Conservation (phyloP, 202 grass and related monocot species). For the Digitaria exilis region DNA sequence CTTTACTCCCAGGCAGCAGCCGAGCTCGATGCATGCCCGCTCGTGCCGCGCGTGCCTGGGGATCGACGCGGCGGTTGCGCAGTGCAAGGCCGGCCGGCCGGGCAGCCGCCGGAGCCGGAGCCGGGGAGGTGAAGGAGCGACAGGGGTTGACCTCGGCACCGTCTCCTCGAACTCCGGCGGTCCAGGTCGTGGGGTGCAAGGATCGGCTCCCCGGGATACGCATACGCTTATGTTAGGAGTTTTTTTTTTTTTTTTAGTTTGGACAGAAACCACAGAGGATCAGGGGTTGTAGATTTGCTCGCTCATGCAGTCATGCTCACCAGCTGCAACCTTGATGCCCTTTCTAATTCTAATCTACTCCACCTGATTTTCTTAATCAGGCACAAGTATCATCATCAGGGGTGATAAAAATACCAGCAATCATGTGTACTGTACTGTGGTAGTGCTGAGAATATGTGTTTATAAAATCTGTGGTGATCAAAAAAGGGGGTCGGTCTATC, state of each 20-base stretch:
- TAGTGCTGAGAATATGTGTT: background rate
- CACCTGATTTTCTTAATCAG: constrained; percentile 39
- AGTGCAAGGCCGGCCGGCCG: background rate
- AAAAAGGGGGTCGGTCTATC: background rate
- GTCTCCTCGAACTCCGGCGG: constrained; percentile 13
- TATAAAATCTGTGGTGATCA: background rate
- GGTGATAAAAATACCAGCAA: constrained; percentile 25
- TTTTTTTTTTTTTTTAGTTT: too few species aligned
- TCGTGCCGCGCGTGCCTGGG: too few species aligned
- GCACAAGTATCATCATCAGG: constrained; percentile 23
- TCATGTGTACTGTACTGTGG: background rate
- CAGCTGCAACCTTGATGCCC: constrained; percentile 14
- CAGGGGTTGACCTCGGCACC: constrained; percentile 37
- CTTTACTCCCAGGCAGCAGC: too few species aligned
- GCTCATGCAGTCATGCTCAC: too few species aligned
- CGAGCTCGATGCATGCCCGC: too few species aligned
- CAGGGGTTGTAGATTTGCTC: constrained; percentile 16
- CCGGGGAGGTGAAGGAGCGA: background rate
- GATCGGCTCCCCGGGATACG: constrained; percentile 13
- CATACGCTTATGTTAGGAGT: too few species aligned
- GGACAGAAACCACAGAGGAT: constrained; percentile 17
- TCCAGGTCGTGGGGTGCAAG: constrained; percentile 36
- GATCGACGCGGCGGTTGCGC: constrained; percentile 36
- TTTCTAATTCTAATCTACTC: background rate
- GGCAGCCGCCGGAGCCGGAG: constrained; percentile 13